These are phyloP conservation scores for Termitomyces sp. DNA, from an alignment of 768 basidiomycete genomes.

Conservation along the genomic window DNA sequence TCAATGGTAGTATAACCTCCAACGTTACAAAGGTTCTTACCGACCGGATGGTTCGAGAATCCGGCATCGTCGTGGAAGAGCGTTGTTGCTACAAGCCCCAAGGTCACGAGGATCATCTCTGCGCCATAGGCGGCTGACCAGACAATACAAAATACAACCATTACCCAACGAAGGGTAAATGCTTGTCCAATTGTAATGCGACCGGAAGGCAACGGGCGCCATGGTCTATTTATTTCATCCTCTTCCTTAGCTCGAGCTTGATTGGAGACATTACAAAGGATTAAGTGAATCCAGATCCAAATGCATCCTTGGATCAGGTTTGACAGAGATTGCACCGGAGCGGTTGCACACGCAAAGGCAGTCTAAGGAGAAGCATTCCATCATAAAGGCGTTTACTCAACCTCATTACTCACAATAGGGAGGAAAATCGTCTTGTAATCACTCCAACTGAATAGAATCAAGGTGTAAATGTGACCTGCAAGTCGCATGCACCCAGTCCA, in stretches of 20 bases:
- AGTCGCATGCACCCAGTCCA: background rate
- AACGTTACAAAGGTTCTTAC: constrained; percentile 29
- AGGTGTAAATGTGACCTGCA: background rate
- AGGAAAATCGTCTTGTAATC: constrained; percentile 33
- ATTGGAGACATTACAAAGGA: constrained; percentile 35
- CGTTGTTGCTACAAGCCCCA: constrained; percentile 20
- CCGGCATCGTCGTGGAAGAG: constrained; percentile 29
- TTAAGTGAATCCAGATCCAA: constrained; percentile 45
- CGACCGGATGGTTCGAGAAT: constrained; percentile 22
- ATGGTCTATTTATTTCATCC: constrained; percentile 40
- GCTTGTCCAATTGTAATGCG: constrained; percentile 24
- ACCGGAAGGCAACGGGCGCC: constrained; percentile 35
- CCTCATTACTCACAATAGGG: constrained; percentile 24
- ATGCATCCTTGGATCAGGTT: constrained; percentile 25
- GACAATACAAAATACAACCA: constrained; percentile 24
- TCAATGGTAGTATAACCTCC: constrained; percentile 31
- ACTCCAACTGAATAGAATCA: constrained; percentile 29
- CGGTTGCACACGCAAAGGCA: constrained; percentile 29
- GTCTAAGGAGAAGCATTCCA: constrained; percentile 19
- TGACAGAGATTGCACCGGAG: constrained; percentile 23
- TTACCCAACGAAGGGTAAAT: constrained; percentile 27
- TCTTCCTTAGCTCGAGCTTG: constrained; percentile 36
- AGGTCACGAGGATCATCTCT: constrained; percentile 16
- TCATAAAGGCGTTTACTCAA: too few relatives aligned
- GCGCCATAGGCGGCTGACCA: constrained; percentile 20